Evolutionary conservation across 2,329 filamentous ascomycete species (phyloP), one percentile per base, ranked within the genome.

Genomic region (Cercospora sp.): DNA sequence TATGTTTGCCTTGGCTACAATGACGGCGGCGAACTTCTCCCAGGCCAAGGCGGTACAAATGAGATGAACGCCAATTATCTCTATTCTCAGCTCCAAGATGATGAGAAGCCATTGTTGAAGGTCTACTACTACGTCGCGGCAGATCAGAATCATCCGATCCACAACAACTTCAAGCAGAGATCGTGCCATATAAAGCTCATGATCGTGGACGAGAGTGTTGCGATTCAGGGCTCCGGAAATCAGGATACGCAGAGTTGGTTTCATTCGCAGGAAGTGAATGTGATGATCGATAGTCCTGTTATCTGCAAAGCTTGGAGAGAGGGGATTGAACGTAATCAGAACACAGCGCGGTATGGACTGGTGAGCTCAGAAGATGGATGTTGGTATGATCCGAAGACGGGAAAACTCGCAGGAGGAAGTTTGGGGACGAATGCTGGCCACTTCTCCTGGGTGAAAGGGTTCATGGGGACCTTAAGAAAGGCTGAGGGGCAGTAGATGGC

Each of bases 231-330:
- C 3, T 91, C 87, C 71, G 91, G 91, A 0, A 94, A 94, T 74
- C 89, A 93, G 76, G 91, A 94, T 73, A 93, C 91, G 1, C 91
- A 94, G 78, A 88, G 85, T 20, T 94, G 90, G 88, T 93, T 85
- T 72, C 91, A 94, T 75, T 89, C 86, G 64, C 90, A 93, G 77
- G 91, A 94, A 77, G 85, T 91, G 64, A 94, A 94, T 72, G 78
- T 94, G 26, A 87, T 94, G 85, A 79, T 93, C 5, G 91, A 94
- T 69, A 89, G 86, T 20, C 73, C 78, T 0, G 77, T 82, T 1
- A 80, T 93, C 0, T 93, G 91, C 72, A 76, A 64, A 45, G 72
- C 73, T 10, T 76, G 74, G 74, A 70, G 65, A 6, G 70, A 72
- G 10, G 70, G 67, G 2, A 67, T 72, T 45, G 67, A 31, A 82